These are phyloP conservation scores for Candida methanosorbosa DNA, from an alignment of 805 yeast genomes.

Conservation along the genomic window DNA sequence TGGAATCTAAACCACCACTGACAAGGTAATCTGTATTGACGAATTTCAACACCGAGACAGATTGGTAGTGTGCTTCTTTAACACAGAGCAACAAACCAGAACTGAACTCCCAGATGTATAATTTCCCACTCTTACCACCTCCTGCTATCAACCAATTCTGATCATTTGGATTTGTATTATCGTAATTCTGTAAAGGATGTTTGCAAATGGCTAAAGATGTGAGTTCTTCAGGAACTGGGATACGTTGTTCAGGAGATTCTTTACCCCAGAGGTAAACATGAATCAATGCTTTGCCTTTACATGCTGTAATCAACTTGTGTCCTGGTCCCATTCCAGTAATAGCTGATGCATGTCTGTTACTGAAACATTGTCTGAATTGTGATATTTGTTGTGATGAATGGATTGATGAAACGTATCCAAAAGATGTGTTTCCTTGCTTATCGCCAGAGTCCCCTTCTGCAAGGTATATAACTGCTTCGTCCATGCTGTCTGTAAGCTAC, in stretches of 20 bases:
- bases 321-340: slow-evolving; percentile 38
- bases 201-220: slow-evolving; percentile 43
- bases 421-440: slow-evolving; percentile 23
- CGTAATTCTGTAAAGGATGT: slow-evolving; percentile 17
- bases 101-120: slow-evolving; percentile 78
- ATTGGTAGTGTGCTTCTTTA: slow-evolving; percentile 80
- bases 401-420: slow-evolving; percentile 31
- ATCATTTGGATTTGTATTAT: slow-evolving; percentile 6
- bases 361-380: slow-evolving; percentile 45
- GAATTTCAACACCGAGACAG: slow-evolving; percentile 50
- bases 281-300: slow-evolving; percentile 63
- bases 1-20: slow-evolving; percentile 75
- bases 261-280: slow-evolving; percentile 66
- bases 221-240: slow-evolving; percentile 79
- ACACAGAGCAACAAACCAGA: slow-evolving; percentile 70
- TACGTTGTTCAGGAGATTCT: slow-evolving; percentile 64
- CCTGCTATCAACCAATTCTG: slow-evolving; percentile 54
- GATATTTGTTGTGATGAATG: slow-evolving; percentile 40
- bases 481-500: slow-evolving; percentile 25
- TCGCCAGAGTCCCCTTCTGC: slow-evolving; percentile 37
- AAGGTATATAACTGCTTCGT: slow-evolving; percentile 40
- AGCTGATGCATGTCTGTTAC: slow-evolving; percentile 35
- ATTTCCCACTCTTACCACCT: slow-evolving; percentile 65
- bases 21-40: slow-evolving; percentile 58
- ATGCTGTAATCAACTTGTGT: slow-evolving; percentile 53